phyloP scores from a whole-genome alignment of 2,329 filamentous ascomycete genomes.

The Rutstroemia sp. region DNA sequence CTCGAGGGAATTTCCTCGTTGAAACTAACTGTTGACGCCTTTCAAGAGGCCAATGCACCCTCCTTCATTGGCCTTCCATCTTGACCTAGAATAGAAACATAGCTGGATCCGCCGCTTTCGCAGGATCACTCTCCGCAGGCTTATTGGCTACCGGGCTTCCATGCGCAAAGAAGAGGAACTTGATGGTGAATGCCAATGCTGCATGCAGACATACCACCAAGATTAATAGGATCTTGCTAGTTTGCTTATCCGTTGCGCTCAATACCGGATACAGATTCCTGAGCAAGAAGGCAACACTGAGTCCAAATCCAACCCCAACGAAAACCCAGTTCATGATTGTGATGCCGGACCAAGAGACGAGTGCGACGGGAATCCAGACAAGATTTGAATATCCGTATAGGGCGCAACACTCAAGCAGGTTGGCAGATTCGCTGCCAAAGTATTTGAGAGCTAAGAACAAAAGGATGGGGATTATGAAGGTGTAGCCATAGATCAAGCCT shows the following conservation, averaged over 20 bases:
- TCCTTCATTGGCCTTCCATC: no score
- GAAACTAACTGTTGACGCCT: no score
- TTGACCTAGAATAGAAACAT: no score
- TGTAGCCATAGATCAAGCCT: constrained; percentile 93
- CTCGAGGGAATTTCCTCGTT: no score
- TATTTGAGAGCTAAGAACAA: constrained; percentile 87
- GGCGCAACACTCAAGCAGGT: constrained; percentile 90
- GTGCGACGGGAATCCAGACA: constrained; percentile 91
- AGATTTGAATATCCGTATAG: constrained; percentile 95
- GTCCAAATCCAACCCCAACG: constrained; percentile 75
- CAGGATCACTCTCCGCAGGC: no score
- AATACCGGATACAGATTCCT: constrained; percentile 87
- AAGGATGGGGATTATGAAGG: constrained; percentile 72
- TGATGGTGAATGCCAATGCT: constrained; percentile 87
- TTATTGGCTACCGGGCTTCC: constrained; percentile 46
- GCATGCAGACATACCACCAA: constrained; percentile 80
- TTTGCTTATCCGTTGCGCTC: constrained; percentile 85
- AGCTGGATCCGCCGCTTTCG: no score
- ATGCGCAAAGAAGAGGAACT: constrained; percentile 91
- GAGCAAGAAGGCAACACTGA: constrained; percentile 77
- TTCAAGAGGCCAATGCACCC: no score
- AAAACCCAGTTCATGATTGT: constrained; percentile 89
- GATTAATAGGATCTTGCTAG: constrained; percentile 79
- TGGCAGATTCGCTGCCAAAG: constrained; percentile 90
- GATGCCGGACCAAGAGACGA: constrained; percentile 84